phyloP scores from a whole-genome alignment of 2,329 filamentous ascomycete genomes.

The Calonectria pseudoreteaudii region DNA sequence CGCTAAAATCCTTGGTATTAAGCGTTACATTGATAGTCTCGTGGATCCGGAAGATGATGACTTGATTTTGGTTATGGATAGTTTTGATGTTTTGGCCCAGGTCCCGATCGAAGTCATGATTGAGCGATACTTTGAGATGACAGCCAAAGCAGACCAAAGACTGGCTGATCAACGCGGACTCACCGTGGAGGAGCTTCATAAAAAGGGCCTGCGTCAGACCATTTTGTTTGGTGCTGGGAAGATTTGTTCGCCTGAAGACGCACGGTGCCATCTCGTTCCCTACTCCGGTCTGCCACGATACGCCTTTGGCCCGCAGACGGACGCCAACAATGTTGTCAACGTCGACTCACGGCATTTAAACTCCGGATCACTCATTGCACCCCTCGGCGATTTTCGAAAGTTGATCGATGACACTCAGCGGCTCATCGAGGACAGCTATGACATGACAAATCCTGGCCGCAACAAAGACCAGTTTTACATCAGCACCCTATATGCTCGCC shows the following conservation, averaged over 20 bases:
- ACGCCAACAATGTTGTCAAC: constrained; percentile 22
- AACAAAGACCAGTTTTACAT: constrained; percentile 40
- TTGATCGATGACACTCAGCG: constrained; percentile 33
- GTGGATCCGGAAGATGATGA: constrained; percentile 24
- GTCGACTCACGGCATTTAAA: constrained; percentile 34
- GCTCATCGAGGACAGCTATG: constrained; percentile 17
- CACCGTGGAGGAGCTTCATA: constrained; percentile 29
- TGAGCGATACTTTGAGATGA: constrained; percentile 35
- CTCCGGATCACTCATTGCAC: constrained; percentile 39
- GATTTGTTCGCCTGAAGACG: constrained; percentile 27
- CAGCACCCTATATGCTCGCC: constrained; percentile 34
- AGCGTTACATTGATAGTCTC: constrained; percentile 29
- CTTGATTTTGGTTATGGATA: constrained; percentile 38
- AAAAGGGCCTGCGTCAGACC: constrained; percentile 30
- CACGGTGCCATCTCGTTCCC: constrained; percentile 36
- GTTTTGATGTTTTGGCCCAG: constrained; percentile 40
- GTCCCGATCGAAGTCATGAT: constrained; percentile 38
- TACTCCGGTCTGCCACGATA: constrained; percentile 29
- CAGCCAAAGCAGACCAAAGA: constrained; percentile 26
- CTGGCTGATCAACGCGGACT: constrained; percentile 36
- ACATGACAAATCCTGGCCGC: constrained; percentile 19
- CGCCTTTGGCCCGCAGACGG: constrained; percentile 30
- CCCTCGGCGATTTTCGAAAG: constrained; percentile 32
- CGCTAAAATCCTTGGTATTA: constrained; percentile 32
- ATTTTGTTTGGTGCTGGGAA: constrained; percentile 40